These are phyloP conservation scores for Fusarium domesticum DNA, from an alignment of 2,329 filamentous ascomycete genomes.

Conservation along the genomic window DNA sequence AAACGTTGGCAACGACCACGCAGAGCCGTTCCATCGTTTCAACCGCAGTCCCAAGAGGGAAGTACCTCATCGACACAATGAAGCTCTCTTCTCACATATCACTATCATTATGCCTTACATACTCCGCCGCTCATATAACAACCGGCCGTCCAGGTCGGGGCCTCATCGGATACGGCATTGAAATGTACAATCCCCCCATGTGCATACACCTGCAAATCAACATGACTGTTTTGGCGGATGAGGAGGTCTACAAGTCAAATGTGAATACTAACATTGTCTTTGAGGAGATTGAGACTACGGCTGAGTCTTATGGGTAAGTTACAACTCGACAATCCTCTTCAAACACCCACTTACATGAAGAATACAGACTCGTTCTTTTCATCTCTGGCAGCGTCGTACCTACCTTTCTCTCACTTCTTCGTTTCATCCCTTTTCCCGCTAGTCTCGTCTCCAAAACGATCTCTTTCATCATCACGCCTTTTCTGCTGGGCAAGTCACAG, in stretches of 20 bases:
- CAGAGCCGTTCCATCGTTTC: no score
- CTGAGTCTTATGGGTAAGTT: constrained; percentile 8
- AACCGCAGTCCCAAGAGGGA: background rate
- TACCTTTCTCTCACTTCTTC: constrained; percentile 20
- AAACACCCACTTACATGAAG: background rate
- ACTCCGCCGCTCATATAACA: background rate
- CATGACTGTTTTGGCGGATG: constrained; percentile 8
- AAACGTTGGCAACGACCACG: no score
- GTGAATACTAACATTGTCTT: constrained; percentile 9
- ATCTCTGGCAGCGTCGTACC: constrained; percentile 21
- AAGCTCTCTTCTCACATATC: background rate
- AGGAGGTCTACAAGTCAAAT: constrained; percentile 6
- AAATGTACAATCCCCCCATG: constrained; percentile 66
- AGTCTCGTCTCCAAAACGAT: constrained; percentile 19
- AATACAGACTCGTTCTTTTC: constrained; percentile 22
- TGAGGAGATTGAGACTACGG: constrained; percentile 4
- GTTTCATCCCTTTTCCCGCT: constrained; percentile 18
- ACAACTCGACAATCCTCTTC: background rate
- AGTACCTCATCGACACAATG: background rate
- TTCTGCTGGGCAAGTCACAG: constrained; percentile 24
- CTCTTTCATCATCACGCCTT: constrained; percentile 30
- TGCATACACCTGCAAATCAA: constrained; percentile 55
- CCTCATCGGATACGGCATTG: constrained; percentile 27
- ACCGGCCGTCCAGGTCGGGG: constrained; percentile 13
- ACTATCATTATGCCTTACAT: background rate